Percentiles rank a stretch among this genome's conserved stretches.
phyloP scores from a whole-genome alignment of 2,329 filamentous ascomycete species.

The Didymosphaeria variabile region DNA sequence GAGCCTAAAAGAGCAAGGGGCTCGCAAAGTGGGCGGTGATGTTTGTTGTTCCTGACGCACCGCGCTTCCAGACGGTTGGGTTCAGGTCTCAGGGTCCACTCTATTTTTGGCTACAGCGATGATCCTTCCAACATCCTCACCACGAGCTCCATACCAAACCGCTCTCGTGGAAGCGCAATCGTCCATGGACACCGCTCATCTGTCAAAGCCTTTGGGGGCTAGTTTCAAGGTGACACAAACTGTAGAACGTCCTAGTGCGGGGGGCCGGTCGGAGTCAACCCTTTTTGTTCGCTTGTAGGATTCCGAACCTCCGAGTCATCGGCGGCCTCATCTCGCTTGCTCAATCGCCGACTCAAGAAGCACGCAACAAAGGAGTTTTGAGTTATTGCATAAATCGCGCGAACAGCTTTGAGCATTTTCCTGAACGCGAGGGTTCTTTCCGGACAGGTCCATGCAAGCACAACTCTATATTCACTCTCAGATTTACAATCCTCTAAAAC shows the following conservation, averaged over 20 bases:
- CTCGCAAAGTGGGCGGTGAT: not conserved
- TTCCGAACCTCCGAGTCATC: not conserved
- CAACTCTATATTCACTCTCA: too few species aligned
- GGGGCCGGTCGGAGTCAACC: not conserved
- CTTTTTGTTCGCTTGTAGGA: not conserved
- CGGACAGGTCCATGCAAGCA: too few species aligned
- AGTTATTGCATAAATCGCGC: not conserved
- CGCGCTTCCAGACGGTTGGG: not conserved
- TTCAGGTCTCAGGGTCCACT: slow-evolving; percentile 8
- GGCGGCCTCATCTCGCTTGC: slow-evolving; percentile 5
- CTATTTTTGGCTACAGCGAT: slow-evolving; percentile 2
- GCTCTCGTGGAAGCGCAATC: not conserved
- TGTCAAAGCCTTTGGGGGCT: not conserved
- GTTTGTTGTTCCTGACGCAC: not conserved
- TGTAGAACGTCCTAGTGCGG: not conserved
- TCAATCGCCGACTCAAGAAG: not conserved
- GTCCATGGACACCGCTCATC: not conserved
- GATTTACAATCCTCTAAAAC: too few species aligned
- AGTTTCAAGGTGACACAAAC: slow-evolving; percentile 1
- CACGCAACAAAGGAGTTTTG: not conserved
- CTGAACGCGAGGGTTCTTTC: too few species aligned
- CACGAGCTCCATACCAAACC: not conserved
- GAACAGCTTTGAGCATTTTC: not conserved
- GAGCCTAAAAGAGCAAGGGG: slow-evolving; percentile 22
- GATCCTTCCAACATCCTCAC: not conserved